phyloP scores from a whole-genome alignment of 345 rosid genomes.

The Hibiscus syriacus region DNA sequence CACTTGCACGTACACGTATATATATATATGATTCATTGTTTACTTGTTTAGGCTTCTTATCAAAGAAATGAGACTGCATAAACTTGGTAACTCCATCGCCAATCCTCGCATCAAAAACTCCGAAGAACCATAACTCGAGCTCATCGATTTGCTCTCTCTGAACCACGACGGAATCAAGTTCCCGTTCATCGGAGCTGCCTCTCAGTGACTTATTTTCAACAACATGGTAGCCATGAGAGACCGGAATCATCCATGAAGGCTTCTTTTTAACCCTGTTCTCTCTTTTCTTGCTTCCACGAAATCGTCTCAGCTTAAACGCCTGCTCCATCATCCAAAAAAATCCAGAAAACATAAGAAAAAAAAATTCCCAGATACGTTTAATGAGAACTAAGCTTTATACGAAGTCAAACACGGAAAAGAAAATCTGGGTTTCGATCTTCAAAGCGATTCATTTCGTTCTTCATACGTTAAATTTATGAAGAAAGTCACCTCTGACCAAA shows the following conservation, averaged over 20 bases:
- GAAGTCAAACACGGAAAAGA: background rate
- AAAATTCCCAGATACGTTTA: background rate
- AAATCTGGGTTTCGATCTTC: background rate
- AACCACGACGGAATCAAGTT: slow-evolving; percentile 36
- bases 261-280: slow-evolving; percentile 21
- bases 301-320: slow-evolving; percentile 40
- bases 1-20: background rate
- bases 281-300: slow-evolving; percentile 30
- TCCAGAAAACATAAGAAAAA: no score
- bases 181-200: slow-evolving; percentile 10
- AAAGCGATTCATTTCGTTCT: background rate
- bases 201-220: slow-evolving; percentile 28
- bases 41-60: slow-evolving; percentile 46
- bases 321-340: slow-evolving; percentile 15
- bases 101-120: slow-evolving; percentile 34
- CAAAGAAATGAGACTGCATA: slow-evolving; percentile 59
- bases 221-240: no score
- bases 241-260: slow-evolving; percentile 56
- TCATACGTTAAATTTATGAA: background rate
- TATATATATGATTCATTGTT: background rate
- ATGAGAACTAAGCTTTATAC: background rate
- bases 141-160: slow-evolving; percentile 66
- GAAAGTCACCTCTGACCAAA: background rate
- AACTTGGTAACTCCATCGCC: slow-evolving; percentile 45
- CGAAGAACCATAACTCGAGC: slow-evolving; percentile 71